Evolutionary conservation across 306 rosid species (phyloP).

Genomic region (Acacia acuminata): DNA sequence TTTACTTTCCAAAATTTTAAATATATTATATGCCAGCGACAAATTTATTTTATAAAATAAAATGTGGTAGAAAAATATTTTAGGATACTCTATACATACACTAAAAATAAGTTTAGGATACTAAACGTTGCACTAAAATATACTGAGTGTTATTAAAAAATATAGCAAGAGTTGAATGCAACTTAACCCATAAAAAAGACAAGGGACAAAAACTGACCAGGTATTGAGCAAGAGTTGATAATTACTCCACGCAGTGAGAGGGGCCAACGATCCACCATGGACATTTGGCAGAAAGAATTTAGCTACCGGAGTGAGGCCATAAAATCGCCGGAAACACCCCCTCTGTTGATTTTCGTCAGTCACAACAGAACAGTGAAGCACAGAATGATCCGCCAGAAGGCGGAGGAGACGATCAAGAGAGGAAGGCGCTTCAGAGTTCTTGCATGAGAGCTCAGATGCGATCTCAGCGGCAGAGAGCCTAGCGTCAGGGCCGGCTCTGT

Average conservation of each 20-base stretch:
- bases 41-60: too few species aligned
- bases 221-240: conserved; percentile 28
- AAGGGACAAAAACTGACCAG: conserved; percentile 22
- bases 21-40: too few species aligned
- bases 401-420: conserved; percentile 43
- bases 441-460: conserved; percentile 30
- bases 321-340: conserved; percentile 23
- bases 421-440: conserved; percentile 26
- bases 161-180: too few species aligned
- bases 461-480: conserved; percentile 26
- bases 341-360: not conserved
- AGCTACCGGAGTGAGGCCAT: conserved; percentile 35
- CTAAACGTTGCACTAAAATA: too few species aligned
- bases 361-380: conserved; percentile 32
- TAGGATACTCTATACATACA: too few species aligned
- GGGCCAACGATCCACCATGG: conserved; percentile 26
- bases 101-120: too few species aligned
- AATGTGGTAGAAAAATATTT: too few species aligned
- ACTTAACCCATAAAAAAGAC: too few species aligned
- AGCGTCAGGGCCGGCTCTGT: conserved; percentile 25
- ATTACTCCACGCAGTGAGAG: conserved; percentile 2
- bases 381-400: conserved; percentile 33
- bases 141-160: too few species aligned
- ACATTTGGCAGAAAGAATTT: conserved; percentile 6
- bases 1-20: too few species aligned